Evolutionary conservation across 148 eudicot species (phyloP).

Genomic region (Diospyros kaki): DNA sequence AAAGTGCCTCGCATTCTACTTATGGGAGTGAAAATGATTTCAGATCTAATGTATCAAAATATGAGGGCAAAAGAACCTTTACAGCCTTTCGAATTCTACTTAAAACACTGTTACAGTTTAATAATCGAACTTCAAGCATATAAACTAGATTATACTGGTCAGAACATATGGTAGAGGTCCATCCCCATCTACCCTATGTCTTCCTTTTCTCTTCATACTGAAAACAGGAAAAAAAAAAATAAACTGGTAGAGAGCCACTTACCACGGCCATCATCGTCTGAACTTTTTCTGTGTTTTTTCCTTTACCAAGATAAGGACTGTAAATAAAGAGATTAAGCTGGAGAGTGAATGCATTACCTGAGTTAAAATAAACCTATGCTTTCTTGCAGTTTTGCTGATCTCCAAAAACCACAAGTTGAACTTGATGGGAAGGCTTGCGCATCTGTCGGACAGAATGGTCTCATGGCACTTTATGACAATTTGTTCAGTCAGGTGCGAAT

Average conservation of each 20-base stretch:
- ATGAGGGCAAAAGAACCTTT: not conserved
- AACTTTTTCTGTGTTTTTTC: not conserved
- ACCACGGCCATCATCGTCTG: not conserved
- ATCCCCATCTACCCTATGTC: not conserved
- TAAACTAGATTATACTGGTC: not conserved
- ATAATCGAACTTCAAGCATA: not conserved
- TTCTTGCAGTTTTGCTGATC: conserved; percentile 80
- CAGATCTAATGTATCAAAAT: no score
- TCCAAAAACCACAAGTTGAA: conserved; percentile 89
- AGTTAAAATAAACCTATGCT: not conserved
- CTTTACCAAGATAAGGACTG: not conserved
- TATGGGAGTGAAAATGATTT: not conserved
- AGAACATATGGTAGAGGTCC: not conserved
- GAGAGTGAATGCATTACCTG: not conserved
- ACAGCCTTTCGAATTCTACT: not conserved
- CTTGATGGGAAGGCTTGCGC: conserved; percentile 98
- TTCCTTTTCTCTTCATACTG: not conserved
- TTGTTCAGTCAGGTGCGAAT: conserved; percentile 74
- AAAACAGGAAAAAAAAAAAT: not conserved
- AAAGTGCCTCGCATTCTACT: not conserved
- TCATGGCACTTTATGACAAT: conserved; percentile 90
- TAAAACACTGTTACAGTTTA: not conserved
- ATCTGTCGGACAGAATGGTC: conserved; percentile 96
- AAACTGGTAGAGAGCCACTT: not conserved
- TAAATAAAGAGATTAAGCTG: not conserved